Evolutionary conservation across 768 basidiomycete species (phyloP).

Genomic region (Guyanaporus albipodus): DNA sequence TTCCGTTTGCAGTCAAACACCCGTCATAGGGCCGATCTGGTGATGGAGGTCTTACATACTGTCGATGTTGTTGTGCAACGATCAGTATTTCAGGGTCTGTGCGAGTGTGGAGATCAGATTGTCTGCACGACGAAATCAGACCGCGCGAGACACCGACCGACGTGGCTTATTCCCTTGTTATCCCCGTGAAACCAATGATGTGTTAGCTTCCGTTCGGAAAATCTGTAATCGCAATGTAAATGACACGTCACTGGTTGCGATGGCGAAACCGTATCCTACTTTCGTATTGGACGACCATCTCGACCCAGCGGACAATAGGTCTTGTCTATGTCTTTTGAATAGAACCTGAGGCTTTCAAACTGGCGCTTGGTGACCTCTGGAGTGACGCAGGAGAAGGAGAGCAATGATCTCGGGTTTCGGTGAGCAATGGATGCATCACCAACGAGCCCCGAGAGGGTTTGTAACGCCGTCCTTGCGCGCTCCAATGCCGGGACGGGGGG

Average conservation of each 20-base stretch:
- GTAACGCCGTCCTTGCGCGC: slow-evolving; percentile 54
- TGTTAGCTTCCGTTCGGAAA: slow-evolving; percentile 51
- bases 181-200: slow-evolving; percentile 62
- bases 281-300: slow-evolving; percentile 59
- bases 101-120: slow-evolving; percentile 1
- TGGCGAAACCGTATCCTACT: slow-evolving; percentile 37
- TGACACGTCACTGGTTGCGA: not conserved
- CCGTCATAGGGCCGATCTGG: slow-evolving; percentile 26
- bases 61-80: slow-evolving; percentile 17
- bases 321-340: slow-evolving; percentile 39
- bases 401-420: slow-evolving; percentile 53
- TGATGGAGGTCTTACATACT: slow-evolving; percentile 13
- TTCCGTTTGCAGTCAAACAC: slow-evolving; percentile 31
- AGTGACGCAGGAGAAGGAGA: slow-evolving; percentile 66
- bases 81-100: slow-evolving; percentile 25
- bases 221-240: slow-evolving; percentile 34
- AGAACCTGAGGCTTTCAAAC: slow-evolving; percentile 43
- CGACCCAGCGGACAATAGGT: slow-evolving; percentile 56
- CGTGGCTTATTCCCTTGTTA: slow-evolving; percentile 51
- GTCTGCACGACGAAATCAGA: slow-evolving; percentile 1
- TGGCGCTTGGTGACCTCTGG: slow-evolving; percentile 51
- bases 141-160: slow-evolving; percentile 36
- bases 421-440: slow-evolving; percentile 42
- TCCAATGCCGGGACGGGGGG: slow-evolving; percentile 36
- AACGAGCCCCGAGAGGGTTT: slow-evolving; percentile 48